These are phyloP conservation scores for Camellia lanceoleosa DNA, from an alignment of 148 eudicot genomes.

Conservation along the genomic window DNA sequence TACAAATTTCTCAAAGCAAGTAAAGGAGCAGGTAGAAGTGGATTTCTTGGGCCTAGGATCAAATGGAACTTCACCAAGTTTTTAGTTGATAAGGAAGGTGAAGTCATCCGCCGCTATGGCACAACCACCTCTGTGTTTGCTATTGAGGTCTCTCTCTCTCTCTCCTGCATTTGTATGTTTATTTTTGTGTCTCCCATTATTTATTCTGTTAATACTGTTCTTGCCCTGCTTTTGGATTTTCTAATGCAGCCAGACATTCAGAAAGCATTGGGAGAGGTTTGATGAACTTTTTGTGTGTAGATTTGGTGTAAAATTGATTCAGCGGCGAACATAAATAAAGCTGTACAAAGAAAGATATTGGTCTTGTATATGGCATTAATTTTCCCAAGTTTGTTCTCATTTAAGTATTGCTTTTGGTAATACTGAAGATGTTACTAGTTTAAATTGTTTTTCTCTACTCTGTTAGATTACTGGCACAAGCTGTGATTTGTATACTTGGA, in stretches of 20 bases:
- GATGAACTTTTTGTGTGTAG: conserved; percentile 3
- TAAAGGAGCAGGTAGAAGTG: conserved; percentile 25
- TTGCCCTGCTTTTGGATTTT: neutral
- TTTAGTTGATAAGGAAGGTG: conserved; percentile 71
- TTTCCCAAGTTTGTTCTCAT: neutral
- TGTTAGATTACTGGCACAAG: neutral
- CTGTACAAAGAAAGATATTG: neutral
- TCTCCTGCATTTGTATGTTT: neutral
- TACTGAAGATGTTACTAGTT: neutral
- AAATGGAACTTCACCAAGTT: conserved; percentile 96
- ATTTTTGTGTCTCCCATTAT: neutral
- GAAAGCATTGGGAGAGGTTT: conserved; percentile 48
- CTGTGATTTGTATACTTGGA: neutral
- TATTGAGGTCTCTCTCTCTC: conserved; percentile 49
- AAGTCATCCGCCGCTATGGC: conserved; percentile 53
- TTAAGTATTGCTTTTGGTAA: neutral
- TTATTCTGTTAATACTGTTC: neutral
- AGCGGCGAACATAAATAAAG: neutral
- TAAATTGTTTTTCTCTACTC: neutral
- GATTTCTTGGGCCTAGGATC: conserved; percentile 50
- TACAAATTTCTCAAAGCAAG: conserved; percentile 71
- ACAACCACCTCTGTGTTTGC: conserved; percentile 48
- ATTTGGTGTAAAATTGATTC: neutral
- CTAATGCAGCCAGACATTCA: conserved; percentile 44
- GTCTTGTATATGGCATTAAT: conserved; percentile 7